Evolutionary conservation across 192 early-diverging fungal genomes (phyloP).

Genomic region (Diversispora eburnea): DNA sequence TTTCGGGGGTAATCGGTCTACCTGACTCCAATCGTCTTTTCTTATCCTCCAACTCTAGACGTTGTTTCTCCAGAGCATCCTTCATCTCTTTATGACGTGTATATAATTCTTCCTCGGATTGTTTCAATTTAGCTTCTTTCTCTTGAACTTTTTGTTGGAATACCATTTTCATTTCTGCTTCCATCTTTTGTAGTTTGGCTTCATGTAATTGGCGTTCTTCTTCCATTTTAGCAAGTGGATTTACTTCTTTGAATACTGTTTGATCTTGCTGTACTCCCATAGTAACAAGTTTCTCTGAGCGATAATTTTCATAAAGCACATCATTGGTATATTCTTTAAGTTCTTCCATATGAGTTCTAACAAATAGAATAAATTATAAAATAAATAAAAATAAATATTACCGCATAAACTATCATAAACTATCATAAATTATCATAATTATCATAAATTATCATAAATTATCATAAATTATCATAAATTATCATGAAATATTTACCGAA

Average conservation of each 20-base stretch:
- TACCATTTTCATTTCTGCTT: conserved; percentile 97
- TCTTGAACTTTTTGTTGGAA: conserved; percentile 99
- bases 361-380: not conserved
- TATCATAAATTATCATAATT: conserved; percentile 23
- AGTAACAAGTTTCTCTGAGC: conserved; percentile 87
- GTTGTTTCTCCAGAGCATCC: conserved; percentile 91
- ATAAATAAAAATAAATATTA: not conserved
- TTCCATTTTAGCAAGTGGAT: conserved; percentile 75
- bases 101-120: conserved; percentile 93
- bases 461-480: conserved; percentile 21
- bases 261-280: conserved; percentile 82
- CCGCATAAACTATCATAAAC: conserved; percentile 25
- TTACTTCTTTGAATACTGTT: conserved; percentile 76
- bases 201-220: conserved; percentile 91
- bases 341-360: conserved; percentile 94
- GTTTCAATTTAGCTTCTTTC: conserved; percentile 97
- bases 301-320: conserved; percentile 92
- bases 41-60: conserved; percentile 91
- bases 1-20: conserved; percentile 70
- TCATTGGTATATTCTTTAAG: conserved; percentile 90
- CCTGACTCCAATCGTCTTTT: conserved; percentile 78
- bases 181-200: conserved; percentile 96
- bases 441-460: conserved; percentile 27
- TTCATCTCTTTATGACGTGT: conserved; percentile 99
- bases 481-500: conserved; percentile 43